Evolutionary conservation across 2,329 filamentous ascomycete species (phyloP).

Genomic region (Epicoccum nigrum): DNA sequence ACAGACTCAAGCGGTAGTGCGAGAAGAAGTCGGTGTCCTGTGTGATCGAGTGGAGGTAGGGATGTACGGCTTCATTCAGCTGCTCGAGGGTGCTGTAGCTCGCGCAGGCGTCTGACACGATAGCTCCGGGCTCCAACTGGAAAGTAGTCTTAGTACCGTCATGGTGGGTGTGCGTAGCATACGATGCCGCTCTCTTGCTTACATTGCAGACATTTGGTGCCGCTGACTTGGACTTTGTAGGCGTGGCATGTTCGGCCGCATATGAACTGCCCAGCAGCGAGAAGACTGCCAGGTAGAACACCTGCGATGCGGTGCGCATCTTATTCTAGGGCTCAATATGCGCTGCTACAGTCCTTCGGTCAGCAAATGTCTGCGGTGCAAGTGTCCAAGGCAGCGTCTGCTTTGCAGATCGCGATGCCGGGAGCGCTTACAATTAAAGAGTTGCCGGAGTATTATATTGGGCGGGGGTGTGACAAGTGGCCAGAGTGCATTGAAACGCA

Average conservation of each 20-base stretch:
- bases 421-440: constrained; percentile 18
- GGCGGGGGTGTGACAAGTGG: constrained; percentile 44
- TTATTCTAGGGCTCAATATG: constrained; percentile 14
- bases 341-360: constrained; percentile 33
- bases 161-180: constrained; percentile 25
- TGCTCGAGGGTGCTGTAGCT: constrained; percentile 89
- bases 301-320: constrained; percentile 61
- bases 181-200: constrained; percentile 47
- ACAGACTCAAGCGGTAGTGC: constrained; percentile 94
- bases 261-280: constrained; percentile 60
- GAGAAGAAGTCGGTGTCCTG: constrained; percentile 95
- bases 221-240: constrained; percentile 48
- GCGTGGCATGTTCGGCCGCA: constrained; percentile 45
- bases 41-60: constrained; percentile 79
- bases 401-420: constrained; percentile 8
- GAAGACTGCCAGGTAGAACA: constrained; percentile 69
- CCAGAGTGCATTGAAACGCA: constrained; percentile 44
- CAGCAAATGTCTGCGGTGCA: constrained; percentile 44
- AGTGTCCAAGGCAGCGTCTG: constrained; percentile 10
- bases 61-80: constrained; percentile 78
- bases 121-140: constrained; percentile 85
- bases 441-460: constrained; percentile 20
- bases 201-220: constrained; percentile 62
- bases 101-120: constrained; percentile 92
- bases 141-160: constrained; percentile 45